Conservation (phyloP, 805 yeast genomes). For the Metschnikowia peoriensis region DNA sequence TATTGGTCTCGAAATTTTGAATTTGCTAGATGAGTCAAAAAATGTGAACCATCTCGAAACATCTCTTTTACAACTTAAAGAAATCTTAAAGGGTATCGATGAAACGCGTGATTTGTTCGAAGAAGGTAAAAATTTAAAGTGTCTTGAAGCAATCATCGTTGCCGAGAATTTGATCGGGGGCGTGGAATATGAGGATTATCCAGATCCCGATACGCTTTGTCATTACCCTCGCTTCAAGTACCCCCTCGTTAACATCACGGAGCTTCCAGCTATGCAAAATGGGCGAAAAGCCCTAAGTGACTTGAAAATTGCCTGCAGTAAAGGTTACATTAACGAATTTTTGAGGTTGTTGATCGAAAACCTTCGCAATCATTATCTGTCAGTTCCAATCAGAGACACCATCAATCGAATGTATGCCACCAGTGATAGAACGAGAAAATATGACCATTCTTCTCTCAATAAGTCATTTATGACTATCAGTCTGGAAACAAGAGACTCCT, state of each 20-base stretch:
- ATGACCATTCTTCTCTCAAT: slow-evolving; percentile 22
- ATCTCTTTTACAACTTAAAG: slow-evolving; percentile 51
- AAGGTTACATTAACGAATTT: slow-evolving; percentile 60
- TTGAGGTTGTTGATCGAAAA: slow-evolving; percentile 57
- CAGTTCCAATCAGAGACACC: slow-evolving; percentile 47
- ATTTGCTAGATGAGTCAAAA: slow-evolving; percentile 49
- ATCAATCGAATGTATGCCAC: slow-evolving; percentile 45
- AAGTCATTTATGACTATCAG: slow-evolving; percentile 39
- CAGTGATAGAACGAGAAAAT: slow-evolving; percentile 25
- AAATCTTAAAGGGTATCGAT: slow-evolving; percentile 28
- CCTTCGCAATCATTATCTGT: slow-evolving; percentile 54
- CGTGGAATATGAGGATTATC: slow-evolving; percentile 15
- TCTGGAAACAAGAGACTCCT: slow-evolving; percentile 37
- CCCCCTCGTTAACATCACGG: slow-evolving; percentile 41
- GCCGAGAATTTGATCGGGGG: slow-evolving; percentile 62
- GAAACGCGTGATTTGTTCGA: slow-evolving; percentile 47
- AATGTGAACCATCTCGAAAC: slow-evolving; percentile 66
- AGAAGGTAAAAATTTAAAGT: slow-evolving; percentile 47
- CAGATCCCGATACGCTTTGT: slow-evolving; percentile 15
- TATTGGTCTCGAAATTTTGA: slow-evolving; percentile 49
- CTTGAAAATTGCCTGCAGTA: slow-evolving; percentile 65
- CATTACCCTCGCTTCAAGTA: slow-evolving; percentile 24
- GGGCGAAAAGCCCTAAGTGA: slow-evolving; percentile 52
- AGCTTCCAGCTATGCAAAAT: slow-evolving; percentile 49
- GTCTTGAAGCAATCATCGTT: slow-evolving; percentile 57